These are phyloP conservation scores for Naegleria lovaniensis DNA, from an alignment of 208 protist genomes.

Conservation along the genomic window DNA sequence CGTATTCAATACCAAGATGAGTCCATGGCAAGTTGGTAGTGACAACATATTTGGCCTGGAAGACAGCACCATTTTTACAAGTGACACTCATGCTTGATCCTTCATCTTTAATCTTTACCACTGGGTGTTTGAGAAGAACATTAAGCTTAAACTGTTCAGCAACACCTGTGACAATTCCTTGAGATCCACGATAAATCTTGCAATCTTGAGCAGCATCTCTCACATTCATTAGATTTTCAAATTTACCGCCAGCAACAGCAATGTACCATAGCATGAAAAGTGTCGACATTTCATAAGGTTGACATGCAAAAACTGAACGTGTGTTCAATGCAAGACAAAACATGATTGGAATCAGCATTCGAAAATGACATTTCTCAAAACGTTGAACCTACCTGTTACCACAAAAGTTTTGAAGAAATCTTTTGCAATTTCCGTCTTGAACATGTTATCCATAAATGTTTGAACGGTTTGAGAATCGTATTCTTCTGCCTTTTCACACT, in stretches of 20 bases:
- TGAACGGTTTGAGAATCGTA: neutral
- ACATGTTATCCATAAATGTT: conserved; percentile 13
- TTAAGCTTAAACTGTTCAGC: neutral
- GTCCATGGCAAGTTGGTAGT: neutral
- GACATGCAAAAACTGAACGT: neutral
- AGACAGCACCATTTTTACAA: neutral
- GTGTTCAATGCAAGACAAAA: too few species aligned
- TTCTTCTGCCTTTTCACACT: neutral
- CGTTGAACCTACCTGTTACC: neutral
- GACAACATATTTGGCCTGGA: neutral
- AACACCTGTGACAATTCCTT: neutral
- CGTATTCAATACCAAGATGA: conserved; percentile 10
- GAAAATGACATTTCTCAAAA: too few species aligned
- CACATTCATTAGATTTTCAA: conserved; percentile 1
- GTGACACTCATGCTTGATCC: neutral
- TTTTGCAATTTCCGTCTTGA: neutral
- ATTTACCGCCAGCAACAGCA: neutral
- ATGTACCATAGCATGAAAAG: conserved; percentile 16
- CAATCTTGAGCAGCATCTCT: conserved; percentile 12
- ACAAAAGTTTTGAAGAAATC: neutral
- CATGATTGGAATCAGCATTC: too few species aligned
- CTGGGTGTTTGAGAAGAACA: neutral
- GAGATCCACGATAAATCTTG: neutral
- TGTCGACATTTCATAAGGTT: neutral
- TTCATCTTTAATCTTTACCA: neutral